A percentile compares a stretch with the other conserved stretches of the same genome.
Conservation (phyloP, 2,329 filamentous ascomycete genomes). For the Paecilomyces fulvus region DNA sequence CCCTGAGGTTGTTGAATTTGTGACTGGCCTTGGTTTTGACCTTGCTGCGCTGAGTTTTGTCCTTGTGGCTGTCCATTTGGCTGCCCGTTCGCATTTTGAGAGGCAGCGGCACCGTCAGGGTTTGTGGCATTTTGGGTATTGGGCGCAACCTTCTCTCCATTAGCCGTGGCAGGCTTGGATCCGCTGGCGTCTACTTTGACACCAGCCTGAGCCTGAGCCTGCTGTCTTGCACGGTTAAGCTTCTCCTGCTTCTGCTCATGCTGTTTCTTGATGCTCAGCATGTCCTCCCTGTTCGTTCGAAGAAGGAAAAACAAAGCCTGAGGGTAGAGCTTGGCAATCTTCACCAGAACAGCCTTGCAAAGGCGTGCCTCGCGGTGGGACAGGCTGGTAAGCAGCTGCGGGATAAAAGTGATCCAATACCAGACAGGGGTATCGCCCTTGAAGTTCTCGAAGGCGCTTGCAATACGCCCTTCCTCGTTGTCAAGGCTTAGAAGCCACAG, state of each 20-base stretch:
- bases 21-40: slow-evolving; percentile 11
- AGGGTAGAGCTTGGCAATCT: slow-evolving; percentile 91
- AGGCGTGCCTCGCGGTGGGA: slow-evolving; percentile 85
- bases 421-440: slow-evolving; percentile 96
- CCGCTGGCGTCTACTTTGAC: slow-evolving; percentile 3
- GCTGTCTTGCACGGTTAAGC: slow-evolving; percentile 51
- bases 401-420: slow-evolving; percentile 99
- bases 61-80: slow-evolving; percentile 12
- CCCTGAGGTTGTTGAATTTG: slow-evolving; percentile 11
- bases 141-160: slow-evolving; percentile 36
- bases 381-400: slow-evolving; percentile 84
- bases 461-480: slow-evolving; percentile 73
- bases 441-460: slow-evolving; percentile 84
- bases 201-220: slow-evolving; percentile 17
- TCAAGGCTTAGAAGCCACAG: slow-evolving; percentile 94
- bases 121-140: slow-evolving; percentile 37
- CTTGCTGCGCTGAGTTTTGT: slow-evolving; percentile 13
- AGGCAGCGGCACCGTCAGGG: slow-evolving; percentile 27
- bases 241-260: slow-evolving; percentile 59
- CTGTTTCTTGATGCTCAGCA: slow-evolving; percentile 81
- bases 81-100: slow-evolving; percentile 16
- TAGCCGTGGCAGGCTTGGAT: slow-evolving; percentile 36
- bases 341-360: slow-evolving; percentile 76
- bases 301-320: slow-evolving; percentile 95
- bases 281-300: slow-evolving; percentile 86